Base-by-base conservation (phyloP, 305 asterid species). In the Rubia peregrina region DNA sequence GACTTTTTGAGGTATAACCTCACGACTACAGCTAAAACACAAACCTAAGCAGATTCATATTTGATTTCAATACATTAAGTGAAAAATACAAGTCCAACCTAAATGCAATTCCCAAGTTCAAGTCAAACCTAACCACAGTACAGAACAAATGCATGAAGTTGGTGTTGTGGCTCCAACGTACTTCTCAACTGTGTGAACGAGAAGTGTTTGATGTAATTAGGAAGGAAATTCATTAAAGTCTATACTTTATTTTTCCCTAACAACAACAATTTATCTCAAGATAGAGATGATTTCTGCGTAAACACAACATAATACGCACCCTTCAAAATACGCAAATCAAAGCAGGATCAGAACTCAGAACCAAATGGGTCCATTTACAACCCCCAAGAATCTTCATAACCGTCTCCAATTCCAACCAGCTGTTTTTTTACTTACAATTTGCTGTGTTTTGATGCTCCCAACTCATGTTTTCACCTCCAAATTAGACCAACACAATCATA, bases 361-460 rank as follows among this genome's bases (percentile, higher is more conserved):
- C 22, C 61, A 21, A 13, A 85, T 87, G 87, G 84, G 71, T 74
- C 66, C 65, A 78, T 74, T 66, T 9, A 57, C 7, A 11, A 63
- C 41, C 46, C 53, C 19, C 33, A 16, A 0, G 21, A 43, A 60
- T 64, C 60, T 67, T 68, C 56, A 56, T 65, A 69, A 71, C 8
- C n/a, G 63, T 33, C 21, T 75, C 68, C 55, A 65, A 8, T 14
- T 51, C 69, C 62, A 57, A 9, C 22, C 57, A 38, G 62, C 22
- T n/a, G 24, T 5, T 51, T 51, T 51, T 17, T 22, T 51, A 16
- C 12, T 68, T 22, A 30, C 78, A 80, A 70, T 78, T 38, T 77
- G 40, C 56, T 83, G 57, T 65, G 17, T 73, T 6, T 56, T 77
- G 64, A 59, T 70, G 30, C 71, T 80, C 69, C 70, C 71, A 59